Evolutionary conservation across 805 yeast species (phyloP), one percentile per base, ranked within the genome.

Genomic region (Starmera pachycereana): DNA sequence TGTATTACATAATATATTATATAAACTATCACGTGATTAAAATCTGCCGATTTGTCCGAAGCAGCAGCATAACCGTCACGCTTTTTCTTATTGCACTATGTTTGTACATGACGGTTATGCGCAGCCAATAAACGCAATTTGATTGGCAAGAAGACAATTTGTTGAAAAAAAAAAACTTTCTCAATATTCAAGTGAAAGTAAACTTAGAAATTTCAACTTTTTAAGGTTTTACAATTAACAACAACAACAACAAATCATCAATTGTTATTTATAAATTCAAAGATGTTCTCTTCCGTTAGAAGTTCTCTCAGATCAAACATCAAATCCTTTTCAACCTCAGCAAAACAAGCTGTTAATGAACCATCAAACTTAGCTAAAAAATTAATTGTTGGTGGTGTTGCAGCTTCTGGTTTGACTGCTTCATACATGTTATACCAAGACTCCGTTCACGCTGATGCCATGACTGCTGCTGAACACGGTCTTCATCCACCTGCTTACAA

Each of bases 381-480:
- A 57, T 57, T 69, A 54, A 65, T 79, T 53, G 69, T 74, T 50
- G 80, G 81, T 54, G 65, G 70, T 49, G 81, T 78, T 51, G 86
- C 84, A 44, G 72, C 77, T 38, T 72, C 85, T 43, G 95, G 95
- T 50, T 68, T 84, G 46, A 74, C 86, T 43, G 87, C 94, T 36
- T 82, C 92, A 43, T 83, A 81, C 62, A 68, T 82, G 56, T 69
- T 84, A 58, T 87, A 87, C 68, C 77, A 84, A 57, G 95, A 87
- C 63, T 72, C 88, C 28, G 75, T 79, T 63, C 79, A 87, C 47
- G 96, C 96, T 43, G 78, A 76, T 57, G 97, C 97, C 58, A 84
- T 90, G 95, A 89, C 98, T 41, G 94, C 92, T 51, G 96, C 97
- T 52, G 98, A 92, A 71, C 97, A 92, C 69, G 98, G 98, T 53